Evolutionary conservation across 768 basidiomycete genomes (phyloP).

Genomic region (Tephrocybe sp.): DNA sequence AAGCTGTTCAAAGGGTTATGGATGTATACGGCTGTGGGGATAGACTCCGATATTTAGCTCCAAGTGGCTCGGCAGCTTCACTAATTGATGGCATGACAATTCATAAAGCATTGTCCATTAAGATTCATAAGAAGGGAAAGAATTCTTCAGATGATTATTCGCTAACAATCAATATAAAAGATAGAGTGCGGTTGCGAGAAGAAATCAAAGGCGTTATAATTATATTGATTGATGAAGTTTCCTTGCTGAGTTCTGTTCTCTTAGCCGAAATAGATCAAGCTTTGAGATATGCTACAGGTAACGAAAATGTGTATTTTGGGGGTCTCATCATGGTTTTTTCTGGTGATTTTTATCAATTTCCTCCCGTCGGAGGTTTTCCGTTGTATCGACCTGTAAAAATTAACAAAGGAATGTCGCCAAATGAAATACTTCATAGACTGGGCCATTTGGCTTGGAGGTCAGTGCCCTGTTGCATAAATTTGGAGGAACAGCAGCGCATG

Average conservation of each 20-base stretch:
- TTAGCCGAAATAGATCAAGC: no score
- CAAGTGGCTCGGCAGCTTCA: no score
- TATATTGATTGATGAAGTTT: slow-evolving; percentile 29
- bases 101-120: no score
- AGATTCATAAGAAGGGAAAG: no score
- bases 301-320: slow-evolving; percentile 26
- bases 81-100: no score
- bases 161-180: no score
- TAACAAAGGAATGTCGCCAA: slow-evolving; percentile 17
- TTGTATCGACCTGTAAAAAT: slow-evolving; percentile 23
- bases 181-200: slow-evolving; percentile 12
- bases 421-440: not conserved
- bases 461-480: not conserved
- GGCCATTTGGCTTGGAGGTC: not conserved
- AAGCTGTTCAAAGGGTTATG: slow-evolving; percentile 24
- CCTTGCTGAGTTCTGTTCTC: no score
- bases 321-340: slow-evolving; percentile 28
- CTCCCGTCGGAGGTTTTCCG: slow-evolving; percentile 21
- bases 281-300: slow-evolving; percentile 23
- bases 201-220: slow-evolving; percentile 26
- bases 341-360: no score
- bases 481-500: slow-evolving; percentile 3
- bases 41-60: slow-evolving; percentile 24
- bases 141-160: no score
- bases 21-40: slow-evolving; percentile 17